Conservation (phyloP, 2,329 filamentous ascomycete species). For the Dactylonectria estremocensis region DNA sequence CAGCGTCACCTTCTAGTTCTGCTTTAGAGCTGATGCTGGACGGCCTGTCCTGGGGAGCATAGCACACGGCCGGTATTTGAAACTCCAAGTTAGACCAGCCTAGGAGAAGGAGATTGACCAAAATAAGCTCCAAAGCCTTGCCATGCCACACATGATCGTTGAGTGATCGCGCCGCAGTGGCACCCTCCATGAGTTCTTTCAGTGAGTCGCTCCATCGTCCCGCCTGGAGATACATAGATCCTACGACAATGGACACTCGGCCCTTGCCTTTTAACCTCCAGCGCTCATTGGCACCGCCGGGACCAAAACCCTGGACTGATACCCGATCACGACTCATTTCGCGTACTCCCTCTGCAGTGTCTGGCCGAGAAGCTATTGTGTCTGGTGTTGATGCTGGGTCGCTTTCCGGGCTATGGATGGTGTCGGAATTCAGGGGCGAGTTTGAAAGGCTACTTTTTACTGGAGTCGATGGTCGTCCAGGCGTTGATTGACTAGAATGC, state of each 20-base stretch:
- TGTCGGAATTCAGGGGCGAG: conserved; percentile 66
- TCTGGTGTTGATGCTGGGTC: conserved; percentile 60
- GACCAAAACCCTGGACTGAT: conserved; percentile 80
- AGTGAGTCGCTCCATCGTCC: conserved; percentile 93
- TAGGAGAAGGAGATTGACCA: conserved; percentile 86
- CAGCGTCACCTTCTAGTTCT: conserved; percentile 53
- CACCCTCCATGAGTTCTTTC: conserved; percentile 86
- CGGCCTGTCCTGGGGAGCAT: conserved; percentile 63
- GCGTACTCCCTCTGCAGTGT: conserved; percentile 61
- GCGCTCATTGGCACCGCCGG: conserved; percentile 80
- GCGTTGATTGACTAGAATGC: conserved; percentile 62
- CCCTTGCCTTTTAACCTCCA: conserved; percentile 86
- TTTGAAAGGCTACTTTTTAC: conserved; percentile 64
- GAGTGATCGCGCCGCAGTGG: conserved; percentile 80
- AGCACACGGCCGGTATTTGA: conserved; percentile 74
- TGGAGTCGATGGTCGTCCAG: conserved; percentile 66
- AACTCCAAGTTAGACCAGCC: conserved; percentile 90
- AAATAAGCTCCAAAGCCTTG: conserved; percentile 90
- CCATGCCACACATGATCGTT: conserved; percentile 98
- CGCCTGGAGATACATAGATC: conserved; percentile 88
- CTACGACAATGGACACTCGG: conserved; percentile 84
- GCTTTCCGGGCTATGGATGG: conserved; percentile 56
- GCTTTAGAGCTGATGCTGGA: conserved; percentile 54
- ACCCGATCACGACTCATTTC: conserved; percentile 70
- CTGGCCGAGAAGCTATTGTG: conserved; percentile 54